Evolutionary conservation across 2,329 filamentous ascomycete species (phyloP).

Genomic region (Colletotrichum zoysiae): DNA sequence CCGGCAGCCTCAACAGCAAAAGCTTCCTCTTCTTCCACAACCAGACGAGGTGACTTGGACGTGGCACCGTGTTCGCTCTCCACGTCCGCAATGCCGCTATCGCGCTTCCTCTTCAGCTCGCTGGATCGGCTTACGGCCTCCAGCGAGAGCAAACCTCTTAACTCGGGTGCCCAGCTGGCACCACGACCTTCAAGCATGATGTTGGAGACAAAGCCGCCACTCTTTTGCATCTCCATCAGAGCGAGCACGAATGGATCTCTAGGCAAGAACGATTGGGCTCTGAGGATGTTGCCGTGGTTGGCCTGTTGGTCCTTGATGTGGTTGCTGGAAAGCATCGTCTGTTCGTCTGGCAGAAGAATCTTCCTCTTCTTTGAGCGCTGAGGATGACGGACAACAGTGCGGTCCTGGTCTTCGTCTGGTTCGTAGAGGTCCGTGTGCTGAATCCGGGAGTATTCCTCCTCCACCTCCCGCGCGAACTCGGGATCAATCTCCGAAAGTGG

Average conservation of each 20-base stretch:
- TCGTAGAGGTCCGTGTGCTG: slow-evolving; percentile 72
- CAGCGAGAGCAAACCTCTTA: slow-evolving; percentile 91
- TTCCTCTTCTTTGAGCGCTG: slow-evolving; percentile 83
- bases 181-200: slow-evolving; percentile 86
- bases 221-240: slow-evolving; percentile 92
- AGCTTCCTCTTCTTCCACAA: slow-evolving; percentile 76
- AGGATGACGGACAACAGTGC: slow-evolving; percentile 73
- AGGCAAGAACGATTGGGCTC: slow-evolving; percentile 84
- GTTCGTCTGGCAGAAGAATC: slow-evolving; percentile 82
- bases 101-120: slow-evolving; percentile 93
- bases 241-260: slow-evolving; percentile 88
- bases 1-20: slow-evolving; percentile 62
- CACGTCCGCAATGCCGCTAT: slow-evolving; percentile 86
- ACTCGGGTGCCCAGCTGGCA: slow-evolving; percentile 88
- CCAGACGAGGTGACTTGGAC: slow-evolving; percentile 78
- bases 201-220: slow-evolving; percentile 87
- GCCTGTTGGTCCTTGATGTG: slow-evolving; percentile 90
- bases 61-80: slow-evolving; percentile 69
- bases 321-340: slow-evolving; percentile 80
- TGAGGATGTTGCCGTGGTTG: slow-evolving; percentile 88
- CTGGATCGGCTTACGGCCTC: slow-evolving; percentile 81
- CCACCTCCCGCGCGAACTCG: slow-evolving; percentile 69
- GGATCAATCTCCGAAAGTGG: slow-evolving; percentile 79
- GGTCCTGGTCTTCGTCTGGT: slow-evolving; percentile 68
- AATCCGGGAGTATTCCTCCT: slow-evolving; percentile 66